Percentiles rank a stretch among this genome's conserved stretches.
Conservation (phyloP, 1,139 yeast species). For the Zygosaccharomyces pseudobailii region DNA sequence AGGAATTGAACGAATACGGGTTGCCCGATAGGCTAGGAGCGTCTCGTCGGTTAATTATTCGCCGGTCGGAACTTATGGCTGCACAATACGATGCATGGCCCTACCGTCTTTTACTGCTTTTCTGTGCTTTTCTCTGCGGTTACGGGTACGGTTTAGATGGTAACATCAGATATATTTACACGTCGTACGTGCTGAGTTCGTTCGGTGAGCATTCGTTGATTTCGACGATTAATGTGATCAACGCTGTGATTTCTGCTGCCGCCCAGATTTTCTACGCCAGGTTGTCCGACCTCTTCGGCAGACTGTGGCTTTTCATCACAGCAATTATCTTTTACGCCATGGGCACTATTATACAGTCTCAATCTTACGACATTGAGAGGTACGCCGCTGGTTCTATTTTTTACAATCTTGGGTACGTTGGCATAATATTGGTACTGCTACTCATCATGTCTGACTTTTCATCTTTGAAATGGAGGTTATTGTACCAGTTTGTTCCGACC, state of each 20-base stretch:
- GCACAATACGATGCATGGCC: slow-evolving; percentile 22
- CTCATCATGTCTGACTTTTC: slow-evolving; percentile 60
- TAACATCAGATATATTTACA: slow-evolving; percentile 43
- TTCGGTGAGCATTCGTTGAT: slow-evolving; percentile 52
- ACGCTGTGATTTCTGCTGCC: slow-evolving; percentile 57
- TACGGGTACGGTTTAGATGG: slow-evolving; percentile 60
- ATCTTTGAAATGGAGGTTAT: slow-evolving; percentile 60
- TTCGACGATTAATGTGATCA: slow-evolving; percentile 55
- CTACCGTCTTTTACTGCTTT: slow-evolving; percentile 24
- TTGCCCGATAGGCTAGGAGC: slow-evolving; percentile 2
- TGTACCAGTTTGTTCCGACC: slow-evolving; percentile 56
- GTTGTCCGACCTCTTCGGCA: slow-evolving; percentile 62
- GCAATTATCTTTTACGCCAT: slow-evolving; percentile 57
- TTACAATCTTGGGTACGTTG: slow-evolving; percentile 64
- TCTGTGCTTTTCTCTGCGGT: slow-evolving; percentile 52
- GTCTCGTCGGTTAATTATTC: slow-evolving; percentile 10
- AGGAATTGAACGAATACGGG: slow-evolving; percentile 1
- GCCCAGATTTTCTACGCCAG: slow-evolving; percentile 60
- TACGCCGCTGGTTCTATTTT: slow-evolving; percentile 69
- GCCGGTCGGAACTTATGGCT: slow-evolving; percentile 19
- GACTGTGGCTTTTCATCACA: slow-evolving; percentile 49
- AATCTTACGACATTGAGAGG: slow-evolving; percentile 53
- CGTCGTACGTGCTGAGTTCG: slow-evolving; percentile 49
- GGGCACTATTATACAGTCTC: slow-evolving; percentile 65
- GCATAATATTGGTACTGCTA: slow-evolving; percentile 50